phyloP scores from a whole-genome alignment of 441 rosid species.

The Aquilaria agallochum region DNA sequence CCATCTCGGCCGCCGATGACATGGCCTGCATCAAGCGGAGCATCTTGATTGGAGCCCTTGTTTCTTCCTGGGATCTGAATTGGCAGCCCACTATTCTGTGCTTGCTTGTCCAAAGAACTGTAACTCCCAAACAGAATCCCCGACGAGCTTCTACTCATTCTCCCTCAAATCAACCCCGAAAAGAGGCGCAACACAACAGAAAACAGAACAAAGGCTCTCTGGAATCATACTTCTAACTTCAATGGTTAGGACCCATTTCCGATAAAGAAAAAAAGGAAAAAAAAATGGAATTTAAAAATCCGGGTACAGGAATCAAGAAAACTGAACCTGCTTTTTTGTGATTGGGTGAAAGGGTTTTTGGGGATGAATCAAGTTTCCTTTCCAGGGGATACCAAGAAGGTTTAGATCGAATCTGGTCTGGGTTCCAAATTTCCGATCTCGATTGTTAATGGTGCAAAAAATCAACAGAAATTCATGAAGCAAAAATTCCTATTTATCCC shows the following conservation, averaged over 20 bases:
- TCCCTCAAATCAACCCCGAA: conserved; percentile 23
- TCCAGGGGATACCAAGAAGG: conserved; percentile 17
- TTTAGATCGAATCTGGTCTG: conserved; percentile 18
- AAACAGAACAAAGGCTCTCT: conserved; percentile 1
- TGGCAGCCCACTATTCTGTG: conserved; percentile 60
- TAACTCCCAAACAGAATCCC: conserved; percentile 92
- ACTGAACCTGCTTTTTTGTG: conserved; percentile 38
- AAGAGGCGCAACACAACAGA: conserved; percentile 48
- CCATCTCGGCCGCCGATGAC: too few relatives aligned
- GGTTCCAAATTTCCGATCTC: conserved; percentile 15
- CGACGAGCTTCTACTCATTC: conserved; percentile 77
- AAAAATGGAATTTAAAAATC: conserved; percentile 13
- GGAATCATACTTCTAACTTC: conserved; percentile 1
- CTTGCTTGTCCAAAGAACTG: conserved; percentile 83
- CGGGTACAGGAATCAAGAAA: not conserved
- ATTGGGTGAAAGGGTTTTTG: conserved; percentile 39
- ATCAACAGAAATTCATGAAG: too few relatives aligned
- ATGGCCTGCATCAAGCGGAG: conserved; percentile 3
- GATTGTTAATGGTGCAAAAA: not conserved
- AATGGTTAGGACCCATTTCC: conserved; percentile 3
- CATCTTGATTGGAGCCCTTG: conserved; percentile 67
- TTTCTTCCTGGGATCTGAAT: conserved; percentile 39
- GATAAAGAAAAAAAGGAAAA: not conserved
- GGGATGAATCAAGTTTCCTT: conserved; percentile 13
- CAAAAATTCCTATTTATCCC: not conserved